A percentile compares a stretch with the other conserved stretches of the same genome.
Conservation (phyloP, 108 stramenopile species). For the Nitzschia putrida region DNA sequence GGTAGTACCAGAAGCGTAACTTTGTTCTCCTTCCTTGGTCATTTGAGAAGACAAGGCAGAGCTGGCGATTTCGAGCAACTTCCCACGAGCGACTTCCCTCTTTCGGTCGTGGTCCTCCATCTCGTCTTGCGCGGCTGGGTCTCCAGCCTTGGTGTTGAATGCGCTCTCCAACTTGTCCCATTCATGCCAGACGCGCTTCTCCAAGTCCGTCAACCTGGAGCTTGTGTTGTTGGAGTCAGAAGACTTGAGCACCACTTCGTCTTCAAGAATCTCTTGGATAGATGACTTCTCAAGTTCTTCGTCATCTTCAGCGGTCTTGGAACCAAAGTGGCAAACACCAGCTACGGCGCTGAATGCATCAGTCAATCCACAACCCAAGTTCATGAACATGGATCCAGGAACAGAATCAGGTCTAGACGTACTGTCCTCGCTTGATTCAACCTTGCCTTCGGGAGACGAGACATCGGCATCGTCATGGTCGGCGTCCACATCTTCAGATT, state of each 20-base stretch:
- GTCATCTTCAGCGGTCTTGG: slow-evolving; percentile 12
- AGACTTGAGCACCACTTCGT: slow-evolving; percentile 6
- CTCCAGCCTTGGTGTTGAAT: background rate
- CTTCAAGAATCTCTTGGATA: slow-evolving; percentile 8
- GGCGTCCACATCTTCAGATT: background rate
- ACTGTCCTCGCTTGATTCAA: slow-evolving; percentile 3
- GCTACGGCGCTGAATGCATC: slow-evolving; percentile 25
- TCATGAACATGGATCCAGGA: slow-evolving; percentile 28
- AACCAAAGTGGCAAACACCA: slow-evolving; percentile 13
- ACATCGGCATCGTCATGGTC: background rate
- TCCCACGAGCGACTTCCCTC: slow-evolving; percentile 31
- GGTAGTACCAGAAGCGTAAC: slow-evolving; percentile 15
- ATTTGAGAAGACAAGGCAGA: slow-evolving; percentile 29
- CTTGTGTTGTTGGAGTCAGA: slow-evolving; percentile 21
- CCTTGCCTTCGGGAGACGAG: background rate
- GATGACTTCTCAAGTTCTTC: background rate
- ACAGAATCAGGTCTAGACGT: background rate
- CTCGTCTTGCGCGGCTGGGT: background rate
- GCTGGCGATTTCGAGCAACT: slow-evolving; percentile 32
- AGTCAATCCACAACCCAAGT: slow-evolving; percentile 32
- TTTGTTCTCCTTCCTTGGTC: slow-evolving; percentile 19
- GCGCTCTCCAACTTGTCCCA: slow-evolving; percentile 31
- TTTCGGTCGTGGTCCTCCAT: slow-evolving; percentile 23
- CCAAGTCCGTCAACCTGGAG: slow-evolving; percentile 21
- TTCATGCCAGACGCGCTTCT: slow-evolving; percentile 42